A percentile compares a stretch with the other conserved stretches of the same genome.
Conservation (phyloP, 768 basidiomycete species). For the Leccinum boreale region DNA sequence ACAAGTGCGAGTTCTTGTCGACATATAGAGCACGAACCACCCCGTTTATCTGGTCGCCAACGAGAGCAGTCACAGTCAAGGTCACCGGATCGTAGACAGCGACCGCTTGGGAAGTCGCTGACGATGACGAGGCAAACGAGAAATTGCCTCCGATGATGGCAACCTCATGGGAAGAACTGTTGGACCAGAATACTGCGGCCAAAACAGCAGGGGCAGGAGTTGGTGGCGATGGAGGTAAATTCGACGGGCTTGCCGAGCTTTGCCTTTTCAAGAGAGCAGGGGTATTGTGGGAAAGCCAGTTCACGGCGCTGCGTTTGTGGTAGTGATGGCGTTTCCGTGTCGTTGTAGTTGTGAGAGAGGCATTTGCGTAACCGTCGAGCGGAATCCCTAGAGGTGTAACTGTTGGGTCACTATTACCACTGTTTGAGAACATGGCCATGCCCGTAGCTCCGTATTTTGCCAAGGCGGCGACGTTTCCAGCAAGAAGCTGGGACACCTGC, state of each 20-base stretch:
- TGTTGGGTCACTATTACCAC: conserved; percentile 49
- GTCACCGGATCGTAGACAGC: conserved; percentile 67
- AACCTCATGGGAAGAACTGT: conserved; percentile 61
- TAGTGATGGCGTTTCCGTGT: conserved; percentile 39
- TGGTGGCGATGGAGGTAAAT: conserved; percentile 54
- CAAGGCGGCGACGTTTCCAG: conserved; percentile 59
- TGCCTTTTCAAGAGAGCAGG: conserved; percentile 49
- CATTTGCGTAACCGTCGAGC: conserved; percentile 42
- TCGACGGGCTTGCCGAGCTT: conserved; percentile 39
- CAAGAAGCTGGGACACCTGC: conserved; percentile 54
- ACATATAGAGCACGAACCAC: conserved; percentile 77
- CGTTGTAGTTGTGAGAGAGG: conserved; percentile 30
- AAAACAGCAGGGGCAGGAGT: conserved; percentile 78
- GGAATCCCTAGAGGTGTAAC: conserved; percentile 62
- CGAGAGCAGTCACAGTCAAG: conserved; percentile 48
- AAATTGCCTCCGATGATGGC: conserved; percentile 92
- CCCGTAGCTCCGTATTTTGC: conserved; percentile 73
- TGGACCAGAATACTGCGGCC: conserved; percentile 88
- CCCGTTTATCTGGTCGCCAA: conserved; percentile 66
- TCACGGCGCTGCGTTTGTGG: conserved; percentile 31
- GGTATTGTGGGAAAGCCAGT: conserved; percentile 51
- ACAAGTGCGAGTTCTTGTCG: conserved; percentile 56
- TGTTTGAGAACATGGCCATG: conserved; percentile 74
- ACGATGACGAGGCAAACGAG: conserved; percentile 47
- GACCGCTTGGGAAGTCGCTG: conserved; percentile 48